Evolutionary conservation across 2,329 filamentous ascomycete species (phyloP), one percentile per base, ranked within the genome.

Genomic region (Chaetomium strumarium): DNA sequence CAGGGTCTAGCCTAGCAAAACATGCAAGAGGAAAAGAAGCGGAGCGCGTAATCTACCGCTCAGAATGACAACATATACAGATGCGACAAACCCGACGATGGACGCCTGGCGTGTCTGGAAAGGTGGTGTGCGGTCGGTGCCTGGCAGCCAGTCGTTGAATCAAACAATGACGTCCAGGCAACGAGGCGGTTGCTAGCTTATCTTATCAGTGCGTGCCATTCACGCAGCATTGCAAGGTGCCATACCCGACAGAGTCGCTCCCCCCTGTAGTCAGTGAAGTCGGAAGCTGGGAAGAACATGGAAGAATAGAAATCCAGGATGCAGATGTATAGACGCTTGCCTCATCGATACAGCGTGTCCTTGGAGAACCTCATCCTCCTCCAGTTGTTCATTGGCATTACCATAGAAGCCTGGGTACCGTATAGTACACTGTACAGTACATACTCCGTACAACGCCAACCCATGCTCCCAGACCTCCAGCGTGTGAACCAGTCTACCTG

Each of bases 181-280:
- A 20, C 7, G 30, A 37, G 46, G 39, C 24, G 39, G 52, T 37
- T 49, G 31, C 40, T 55, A 36, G n/a, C 7, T 24, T 56, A 58
- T 58, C 58, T 60, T 60, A 60, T 60, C 56, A 44, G 34, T 49
- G 48, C 4, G 24, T 24, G 24, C 24, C 24, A 24, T 24, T n/a
- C n/a, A n/a, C n/a, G n/a, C n/a, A n/a, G n/a, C n/a, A n/a, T n/a
- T n/a, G 24, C 24, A 24, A 7, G 24, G 24, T 24, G 24, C 24
- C 24, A 24, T 24, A 24, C 24, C 24, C 24, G 24, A 34, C 33
- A 34, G 33, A 3, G 33, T 10, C 33, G 12, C n/a, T n/a, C 24
- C 24, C 4, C 24, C 24, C 24, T 24, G 24, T n/a, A n/a, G n/a
- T n/a, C n/a, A n/a, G n/a, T n/a, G 24, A 4, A 24, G 24, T 24